These are phyloP conservation scores for Calcarisporium arbuscula DNA, from an alignment of 2,329 filamentous ascomycete species.

Conservation along the genomic window DNA sequence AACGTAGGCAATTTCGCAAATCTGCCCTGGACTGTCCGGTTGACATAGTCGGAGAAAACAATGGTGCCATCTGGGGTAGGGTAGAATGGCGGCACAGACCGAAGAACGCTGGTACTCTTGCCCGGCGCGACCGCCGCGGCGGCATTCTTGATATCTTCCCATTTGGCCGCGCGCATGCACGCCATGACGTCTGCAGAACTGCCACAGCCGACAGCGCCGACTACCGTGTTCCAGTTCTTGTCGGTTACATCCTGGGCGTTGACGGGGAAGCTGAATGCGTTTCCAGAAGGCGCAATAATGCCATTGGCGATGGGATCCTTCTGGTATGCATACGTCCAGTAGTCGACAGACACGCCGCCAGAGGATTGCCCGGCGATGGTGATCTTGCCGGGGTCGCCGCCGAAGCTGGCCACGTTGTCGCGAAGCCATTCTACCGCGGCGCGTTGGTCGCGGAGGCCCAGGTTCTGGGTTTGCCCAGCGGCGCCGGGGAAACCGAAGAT, in stretches of 20 bases:
- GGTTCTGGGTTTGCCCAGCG: slow-evolving; percentile 16
- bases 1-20: slow-evolving; percentile 37
- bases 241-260: slow-evolving; percentile 27
- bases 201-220: slow-evolving; percentile 31
- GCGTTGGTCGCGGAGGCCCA: slow-evolving; percentile 22
- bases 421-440: slow-evolving; percentile 25
- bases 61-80: slow-evolving; percentile 32
- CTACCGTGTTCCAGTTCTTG: slow-evolving; percentile 36
- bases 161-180: slow-evolving; percentile 31
- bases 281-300: slow-evolving; percentile 39
- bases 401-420: slow-evolving; percentile 24
- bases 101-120: slow-evolving; percentile 26
- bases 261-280: slow-evolving; percentile 37
- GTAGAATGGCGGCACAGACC: slow-evolving; percentile 33
- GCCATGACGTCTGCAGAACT: slow-evolving; percentile 20
- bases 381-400: slow-evolving; percentile 22
- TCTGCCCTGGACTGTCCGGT: slow-evolving; percentile 22
- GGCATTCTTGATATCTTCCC: slow-evolving; percentile 28
- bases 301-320: slow-evolving; percentile 42
- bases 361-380: slow-evolving; percentile 28
- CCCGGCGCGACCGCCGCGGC: slow-evolving; percentile 26
- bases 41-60: slow-evolving; percentile 35
- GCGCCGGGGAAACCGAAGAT: slow-evolving; percentile 35
- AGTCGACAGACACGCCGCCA: slow-evolving; percentile 33
- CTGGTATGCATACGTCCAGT: slow-evolving; percentile 42